These are phyloP conservation scores for Liriodendron chinense DNA, from an alignment of 164 flowering plant genomes.

Conservation along the genomic window DNA sequence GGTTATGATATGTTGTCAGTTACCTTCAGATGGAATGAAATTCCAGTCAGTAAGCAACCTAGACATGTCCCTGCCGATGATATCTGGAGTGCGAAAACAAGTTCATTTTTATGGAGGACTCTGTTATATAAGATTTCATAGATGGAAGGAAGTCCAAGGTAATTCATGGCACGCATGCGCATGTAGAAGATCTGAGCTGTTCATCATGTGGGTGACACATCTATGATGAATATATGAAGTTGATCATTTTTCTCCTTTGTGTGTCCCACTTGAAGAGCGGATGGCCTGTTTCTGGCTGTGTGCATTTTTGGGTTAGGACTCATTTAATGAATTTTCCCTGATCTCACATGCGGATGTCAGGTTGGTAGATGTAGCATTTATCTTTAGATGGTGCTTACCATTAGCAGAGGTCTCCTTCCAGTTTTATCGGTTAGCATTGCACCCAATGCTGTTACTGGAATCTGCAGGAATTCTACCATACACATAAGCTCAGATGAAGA, in stretches of 20 bases:
- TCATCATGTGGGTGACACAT: too few relatives aligned
- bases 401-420: conserved; percentile 79
- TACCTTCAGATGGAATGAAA: conserved; percentile 77
- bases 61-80: conserved; percentile 62
- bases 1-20: background rate
- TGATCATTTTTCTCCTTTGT: too few relatives aligned
- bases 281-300: too few relatives aligned
- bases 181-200: too few relatives aligned
- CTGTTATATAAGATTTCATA: background rate
- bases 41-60: conserved; percentile 54
- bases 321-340: background rate
- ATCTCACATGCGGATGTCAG: background rate
- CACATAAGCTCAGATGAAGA: background rate
- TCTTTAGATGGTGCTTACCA: conserved; percentile 38
- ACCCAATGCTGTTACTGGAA: conserved; percentile 59
- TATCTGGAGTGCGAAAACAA: conserved; percentile 33
- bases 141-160: background rate
- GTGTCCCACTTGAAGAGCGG: too few relatives aligned
- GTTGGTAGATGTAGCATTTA: background rate
- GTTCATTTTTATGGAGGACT: background rate
- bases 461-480: conserved; percentile 31
- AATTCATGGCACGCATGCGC: too few relatives aligned
- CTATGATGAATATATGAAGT: too few relatives aligned
- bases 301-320: background rate
- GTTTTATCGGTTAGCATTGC: conserved; percentile 63